Evolutionary conservation across 106 monocot species (phyloP).

Genomic region (Cymbidium sinense): DNA sequence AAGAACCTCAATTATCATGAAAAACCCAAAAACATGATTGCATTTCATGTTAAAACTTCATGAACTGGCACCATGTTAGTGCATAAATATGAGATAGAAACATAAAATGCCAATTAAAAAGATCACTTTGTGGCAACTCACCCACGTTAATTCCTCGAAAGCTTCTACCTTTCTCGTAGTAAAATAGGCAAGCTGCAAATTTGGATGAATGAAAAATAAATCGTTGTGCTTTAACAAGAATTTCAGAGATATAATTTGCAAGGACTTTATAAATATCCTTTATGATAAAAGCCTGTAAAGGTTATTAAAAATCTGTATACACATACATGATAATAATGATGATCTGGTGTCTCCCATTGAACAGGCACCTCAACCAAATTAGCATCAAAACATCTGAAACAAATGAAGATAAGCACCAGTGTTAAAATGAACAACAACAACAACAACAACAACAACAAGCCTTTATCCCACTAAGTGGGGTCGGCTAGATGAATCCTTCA

Average conservation of each 20-base stretch:
- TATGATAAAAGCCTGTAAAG: not conserved
- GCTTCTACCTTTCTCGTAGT: constrained; percentile 37
- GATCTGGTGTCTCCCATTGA: constrained; percentile 86
- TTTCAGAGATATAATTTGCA: not conserved
- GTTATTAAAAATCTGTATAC: not conserved
- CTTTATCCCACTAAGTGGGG: too few relatives aligned
- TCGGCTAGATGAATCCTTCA: too few relatives aligned
- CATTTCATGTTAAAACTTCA: not conserved
- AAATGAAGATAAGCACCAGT: not conserved
- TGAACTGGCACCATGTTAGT: not conserved
- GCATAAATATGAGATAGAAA: not conserved
- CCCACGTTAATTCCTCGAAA: constrained; percentile 59
- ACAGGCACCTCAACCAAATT: constrained; percentile 80
- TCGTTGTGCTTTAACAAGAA: not conserved
- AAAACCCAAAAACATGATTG: not conserved
- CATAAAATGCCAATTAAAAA: not conserved
- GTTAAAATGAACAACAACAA: not conserved
- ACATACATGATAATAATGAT: constrained; percentile 89
- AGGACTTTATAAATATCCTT: not conserved
- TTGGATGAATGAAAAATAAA: not conserved
- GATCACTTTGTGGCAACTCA: constrained; percentile 17
- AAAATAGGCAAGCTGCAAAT: constrained; percentile 51
- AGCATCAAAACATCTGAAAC: constrained; percentile 74
- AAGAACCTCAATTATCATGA: not conserved
- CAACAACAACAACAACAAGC: too few relatives aligned